These are phyloP conservation scores for Paulownia fortunei DNA, from an alignment of 257 asterid species.

Conservation along the genomic window DNA sequence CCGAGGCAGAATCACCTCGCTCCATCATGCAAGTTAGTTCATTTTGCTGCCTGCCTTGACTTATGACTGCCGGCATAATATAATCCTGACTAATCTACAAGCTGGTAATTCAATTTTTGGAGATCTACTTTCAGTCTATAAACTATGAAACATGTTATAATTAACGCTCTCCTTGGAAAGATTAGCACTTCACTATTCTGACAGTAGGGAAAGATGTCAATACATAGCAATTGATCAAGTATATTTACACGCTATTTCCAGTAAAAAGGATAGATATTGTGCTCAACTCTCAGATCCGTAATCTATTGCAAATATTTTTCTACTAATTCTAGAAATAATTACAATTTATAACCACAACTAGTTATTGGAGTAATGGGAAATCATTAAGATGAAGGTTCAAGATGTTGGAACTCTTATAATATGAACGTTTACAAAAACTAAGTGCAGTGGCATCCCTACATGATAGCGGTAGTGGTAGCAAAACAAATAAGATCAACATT, in stretches of 20 bases:
- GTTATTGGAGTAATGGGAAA: conserved; percentile 23
- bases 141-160: background rate
- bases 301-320: conserved; percentile 6
- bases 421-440: background rate
- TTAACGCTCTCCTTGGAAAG: background rate
- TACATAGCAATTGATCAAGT: background rate
- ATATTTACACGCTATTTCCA: conserved; percentile 15
- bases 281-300: background rate
- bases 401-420: conserved; percentile 10
- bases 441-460: conserved; percentile 41
- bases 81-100: background rate
- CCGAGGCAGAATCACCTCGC: background rate
- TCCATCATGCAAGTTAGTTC: background rate
- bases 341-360: background rate
- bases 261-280: background rate
- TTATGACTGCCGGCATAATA: background rate
- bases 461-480: conserved; percentile 36
- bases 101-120: background rate
- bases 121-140: background rate
- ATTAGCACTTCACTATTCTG: background rate
- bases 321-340: conserved; percentile 27
- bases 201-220: background rate
- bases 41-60: background rate
- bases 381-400: conserved; percentile 24
- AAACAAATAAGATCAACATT: background rate